A percentile compares a stretch with the other conserved stretches of the same genome.
Evolutionary conservation across 129 eudicot species (phyloP).

Genomic region (Ambrosia trifida): DNA sequence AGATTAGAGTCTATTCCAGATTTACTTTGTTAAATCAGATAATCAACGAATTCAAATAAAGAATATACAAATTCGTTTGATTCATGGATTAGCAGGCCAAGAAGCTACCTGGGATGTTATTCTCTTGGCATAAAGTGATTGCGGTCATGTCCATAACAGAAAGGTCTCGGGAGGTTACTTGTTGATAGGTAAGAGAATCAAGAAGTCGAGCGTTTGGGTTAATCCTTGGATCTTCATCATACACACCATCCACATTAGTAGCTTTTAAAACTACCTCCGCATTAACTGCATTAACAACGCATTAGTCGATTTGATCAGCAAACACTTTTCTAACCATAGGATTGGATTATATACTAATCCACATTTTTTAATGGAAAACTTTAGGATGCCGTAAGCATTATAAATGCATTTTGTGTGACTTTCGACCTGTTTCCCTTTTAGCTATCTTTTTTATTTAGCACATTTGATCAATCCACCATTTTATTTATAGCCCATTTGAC

Average conservation of each 20-base stretch:
- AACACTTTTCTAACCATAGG: too few species aligned
- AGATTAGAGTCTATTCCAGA: too few species aligned
- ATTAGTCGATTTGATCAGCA: neutral
- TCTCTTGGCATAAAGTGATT: constrained; percentile 97
- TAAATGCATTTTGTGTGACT: neutral
- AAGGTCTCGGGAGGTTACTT: constrained; percentile 33
- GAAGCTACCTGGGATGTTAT: constrained; percentile 84
- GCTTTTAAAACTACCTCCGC: constrained; percentile 99
- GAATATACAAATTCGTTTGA: neutral
- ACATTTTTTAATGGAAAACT: neutral
- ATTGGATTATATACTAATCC: neutral
- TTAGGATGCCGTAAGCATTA: neutral
- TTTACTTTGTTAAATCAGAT: neutral
- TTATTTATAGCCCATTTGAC: neutral
- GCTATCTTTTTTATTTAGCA: too few species aligned
- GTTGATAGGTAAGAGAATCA: constrained; percentile 75
- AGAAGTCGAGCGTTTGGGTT: constrained; percentile 81
- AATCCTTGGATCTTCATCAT: constrained; percentile 68
- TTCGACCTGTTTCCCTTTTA: neutral
- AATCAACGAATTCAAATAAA: neutral
- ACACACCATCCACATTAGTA: constrained; percentile 97
- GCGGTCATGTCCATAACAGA: constrained; percentile 98
- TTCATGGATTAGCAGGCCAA: constrained; percentile 19
- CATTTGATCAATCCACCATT: neutral
- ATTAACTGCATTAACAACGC: constrained; percentile 54